A percentile compares a stretch with the other conserved stretches of the same genome.
These are phyloP conservation scores for Coemansia nantahalensis DNA, from an alignment of 192 early-diverging fungal genomes.

Conservation along the genomic window DNA sequence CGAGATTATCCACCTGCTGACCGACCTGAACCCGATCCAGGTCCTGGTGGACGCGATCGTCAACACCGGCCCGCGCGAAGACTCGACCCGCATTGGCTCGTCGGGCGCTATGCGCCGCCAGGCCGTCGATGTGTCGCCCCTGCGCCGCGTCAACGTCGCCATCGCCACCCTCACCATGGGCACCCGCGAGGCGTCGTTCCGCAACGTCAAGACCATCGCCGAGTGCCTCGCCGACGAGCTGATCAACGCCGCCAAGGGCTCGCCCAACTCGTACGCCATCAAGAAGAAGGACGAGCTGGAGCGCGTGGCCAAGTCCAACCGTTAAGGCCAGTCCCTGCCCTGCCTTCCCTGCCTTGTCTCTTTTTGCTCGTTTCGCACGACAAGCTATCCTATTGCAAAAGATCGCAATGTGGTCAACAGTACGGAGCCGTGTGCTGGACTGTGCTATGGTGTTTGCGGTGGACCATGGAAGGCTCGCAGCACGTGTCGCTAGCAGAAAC, in stretches of 20 bases:
- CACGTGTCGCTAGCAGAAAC: too few species aligned
- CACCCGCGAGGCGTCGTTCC: constrained; percentile 96
- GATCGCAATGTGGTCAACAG: too few species aligned
- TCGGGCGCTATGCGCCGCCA: constrained; percentile 98
- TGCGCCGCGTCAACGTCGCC: constrained; percentile 96
- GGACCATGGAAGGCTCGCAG: too few species aligned
- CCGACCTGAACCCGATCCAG: constrained; percentile 98
- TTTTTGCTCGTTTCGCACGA: too few species aligned
- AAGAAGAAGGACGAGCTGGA: constrained; percentile 99
- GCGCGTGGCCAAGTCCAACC: constrained; percentile 60
- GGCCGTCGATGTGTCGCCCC: constrained; percentile 98
- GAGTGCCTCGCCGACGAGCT: constrained; percentile 99
- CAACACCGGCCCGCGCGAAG: constrained; percentile 99
- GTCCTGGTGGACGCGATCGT: constrained; percentile 97
- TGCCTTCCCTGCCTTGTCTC: too few species aligned
- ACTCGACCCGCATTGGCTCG: constrained; percentile 98
- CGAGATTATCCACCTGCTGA: constrained; percentile 98
- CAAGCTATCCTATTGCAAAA: too few species aligned
- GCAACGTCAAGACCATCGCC: constrained; percentile 99
- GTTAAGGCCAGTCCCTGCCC: constrained; percentile 17
- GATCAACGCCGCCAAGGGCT: constrained; percentile 98
- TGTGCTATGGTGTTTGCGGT: too few species aligned
- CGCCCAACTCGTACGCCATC: constrained; percentile 99
- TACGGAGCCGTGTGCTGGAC: too few species aligned
- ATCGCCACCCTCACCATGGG: constrained; percentile 93